Evolutionary conservation across 2,329 filamentous ascomycete genomes (phyloP), one percentile per base, ranked within the genome.

Genomic region (Phialophora macrospora): DNA sequence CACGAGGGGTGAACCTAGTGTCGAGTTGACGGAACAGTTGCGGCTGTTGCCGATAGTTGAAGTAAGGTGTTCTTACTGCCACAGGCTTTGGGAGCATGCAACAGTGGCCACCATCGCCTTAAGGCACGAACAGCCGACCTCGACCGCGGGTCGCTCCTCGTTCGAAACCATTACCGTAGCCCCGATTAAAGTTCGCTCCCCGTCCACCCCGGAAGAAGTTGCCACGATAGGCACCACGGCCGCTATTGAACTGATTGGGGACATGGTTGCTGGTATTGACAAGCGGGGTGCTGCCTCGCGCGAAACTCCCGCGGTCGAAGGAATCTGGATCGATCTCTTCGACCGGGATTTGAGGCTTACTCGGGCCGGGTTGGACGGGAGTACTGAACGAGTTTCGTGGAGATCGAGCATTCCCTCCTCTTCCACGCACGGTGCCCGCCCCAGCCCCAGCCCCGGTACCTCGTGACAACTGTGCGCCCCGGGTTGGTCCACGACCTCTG

Each of bases 251-350:
- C 6, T 66, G 55, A 54, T 26, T 58, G 20, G 38, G 64, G 24
- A 55, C 62, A 30, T 64, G 55, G 49, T 55, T 68, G 55, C 68
- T 64, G 20, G 68, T 67, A 30, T 71, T 72, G 30, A 68, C 70
- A 22, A 72, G 69, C n/a, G 69, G 70, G 54, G 63, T 69, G 52
- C 67, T 71, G 30, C 71, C 68, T 24, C 72, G 71, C 5, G 67
- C 71, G 62, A 72, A 73, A 57, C 68, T 69, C 17, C 72, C 72
- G 20, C 80, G 79, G 68, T 78, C 81, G 68, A 82, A 82, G 1
- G 80, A 82, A 70, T 82, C 76, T 0, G 80, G 80, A 60, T 82
- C 80, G 52, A 82, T 82, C 11, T 80, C 80, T 61, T 79, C 75
- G 3, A 79, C 79, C 0, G 80, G 80, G 17, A 82, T 76, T 67